A percentile compares a stretch with the other conserved stretches of the same genome.
Conservation (phyloP, 352 stramenopile genomes). For the Phytophthora fragariae region DNA sequence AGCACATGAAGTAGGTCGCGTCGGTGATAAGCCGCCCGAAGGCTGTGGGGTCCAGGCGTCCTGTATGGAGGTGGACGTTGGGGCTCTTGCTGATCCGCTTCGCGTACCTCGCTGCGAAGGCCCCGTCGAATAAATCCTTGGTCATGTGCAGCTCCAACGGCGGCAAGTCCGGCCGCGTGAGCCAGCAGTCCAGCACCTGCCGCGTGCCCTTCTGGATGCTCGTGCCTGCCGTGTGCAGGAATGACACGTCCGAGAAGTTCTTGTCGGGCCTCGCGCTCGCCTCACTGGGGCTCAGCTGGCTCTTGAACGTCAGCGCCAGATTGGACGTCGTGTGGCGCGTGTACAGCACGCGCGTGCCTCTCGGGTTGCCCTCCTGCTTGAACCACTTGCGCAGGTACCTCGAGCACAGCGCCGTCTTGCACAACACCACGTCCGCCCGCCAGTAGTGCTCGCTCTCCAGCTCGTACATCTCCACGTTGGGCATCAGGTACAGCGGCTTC, state of each 20-base stretch:
- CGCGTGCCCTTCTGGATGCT: conserved; percentile 56
- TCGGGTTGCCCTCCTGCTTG: conserved; percentile 64
- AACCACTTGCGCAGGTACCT: conserved; percentile 59
- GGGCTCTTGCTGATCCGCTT: conserved; percentile 31
- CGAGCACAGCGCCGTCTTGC: conserved; percentile 57
- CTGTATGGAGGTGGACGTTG: conserved; percentile 46
- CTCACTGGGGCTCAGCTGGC: conserved; percentile 25
- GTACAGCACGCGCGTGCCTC: conserved; percentile 58
- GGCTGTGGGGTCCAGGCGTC: conserved; percentile 38
- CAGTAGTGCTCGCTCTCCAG: conserved; percentile 52
- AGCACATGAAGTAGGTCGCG: conserved; percentile 54
- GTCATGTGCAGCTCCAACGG: conserved; percentile 46
- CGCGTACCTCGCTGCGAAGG: conserved; percentile 35
- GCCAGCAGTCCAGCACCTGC: conserved; percentile 55
- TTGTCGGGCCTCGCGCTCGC: conserved; percentile 28
- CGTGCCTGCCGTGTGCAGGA: conserved; percentile 56
- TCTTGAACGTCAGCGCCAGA: conserved; percentile 39
- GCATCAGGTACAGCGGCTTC: conserved; percentile 63
- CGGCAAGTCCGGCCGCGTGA: conserved; percentile 40
- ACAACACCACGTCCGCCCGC: conserved; percentile 56
- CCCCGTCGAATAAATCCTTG: conserved; percentile 42
- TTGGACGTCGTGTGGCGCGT: conserved; percentile 70
- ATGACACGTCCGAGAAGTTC: conserved; percentile 50
- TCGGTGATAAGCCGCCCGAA: conserved; percentile 57
- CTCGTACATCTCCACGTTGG: conserved; percentile 74